Base-by-base conservation (phyloP, 768 basidiomycete species). In the Boletus tylopilopsis region DNA sequence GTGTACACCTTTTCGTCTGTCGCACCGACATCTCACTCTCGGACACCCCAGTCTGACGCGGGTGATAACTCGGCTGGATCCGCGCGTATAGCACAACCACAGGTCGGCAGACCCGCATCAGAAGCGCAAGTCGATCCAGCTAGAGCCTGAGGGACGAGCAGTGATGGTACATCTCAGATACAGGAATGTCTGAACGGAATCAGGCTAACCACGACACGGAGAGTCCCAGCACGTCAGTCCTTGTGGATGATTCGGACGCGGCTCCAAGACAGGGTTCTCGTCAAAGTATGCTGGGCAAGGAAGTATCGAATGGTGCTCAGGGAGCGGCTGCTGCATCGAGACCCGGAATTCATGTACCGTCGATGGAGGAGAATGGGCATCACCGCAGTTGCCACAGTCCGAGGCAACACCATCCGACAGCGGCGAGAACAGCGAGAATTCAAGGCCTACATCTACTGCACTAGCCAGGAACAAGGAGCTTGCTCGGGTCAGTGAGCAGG, bases 401-500 rank as follows among this genome's bases (percentile, higher is more conserved):
- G n/a, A n/a, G 40, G 45, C 45, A 2, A 46, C 39, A 3, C 54
- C 49, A 12, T 43, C 48, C 10, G 38, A n/a, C n/a, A n/a, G 45
- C 6, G 46, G 25, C 16, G 52, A 60, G 34, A 47, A 42, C 5
- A 32, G 29, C 2, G 41, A n/a, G 2, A 25, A 18, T 34, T 19
- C 47, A 21, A 35, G 18, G 29, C 22, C 18, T 4, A 29, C 27
- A 2, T 37, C 51, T 7, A 42, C 24, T 13, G 43, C 47, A 15
- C 29, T 30, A 3, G 45, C 38, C 10, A 55, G 54, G 42, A 61
- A 59, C 42, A 67, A 59, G 51, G 60, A 56, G 2, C 52, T 65
- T 21, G 33, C 19, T 2, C 59, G 65, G 19, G 63, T 67, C 29
- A 61, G 55, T 1, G 71, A 70, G 13, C 70, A 67, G 25, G 19